Evolutionary conservation across 1,139 yeast genomes (phyloP).

Genomic region (Sugiyamaella sp.): DNA sequence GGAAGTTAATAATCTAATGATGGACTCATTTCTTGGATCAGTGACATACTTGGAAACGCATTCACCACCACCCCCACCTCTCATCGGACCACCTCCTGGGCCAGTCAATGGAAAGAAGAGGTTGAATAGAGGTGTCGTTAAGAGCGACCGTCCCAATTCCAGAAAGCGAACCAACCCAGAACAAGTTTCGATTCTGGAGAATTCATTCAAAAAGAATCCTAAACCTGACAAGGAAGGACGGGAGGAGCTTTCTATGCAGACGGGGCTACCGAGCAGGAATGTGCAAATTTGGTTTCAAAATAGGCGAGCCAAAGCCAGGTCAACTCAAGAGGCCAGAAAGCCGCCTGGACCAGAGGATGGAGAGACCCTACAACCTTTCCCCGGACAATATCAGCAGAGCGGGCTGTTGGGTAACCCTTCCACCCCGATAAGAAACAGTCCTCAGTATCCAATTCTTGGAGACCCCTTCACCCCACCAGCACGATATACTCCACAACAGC

Average conservation of each 20-base stretch:
- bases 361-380: not conserved
- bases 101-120: slow-evolving; percentile 18
- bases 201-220: slow-evolving; percentile 36
- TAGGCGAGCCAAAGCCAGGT: slow-evolving; percentile 38
- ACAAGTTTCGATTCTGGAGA: slow-evolving; percentile 36
- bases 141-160: slow-evolving; percentile 20
- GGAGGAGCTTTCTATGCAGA: slow-evolving; percentile 33
- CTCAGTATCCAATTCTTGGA: slow-evolving; percentile 4
- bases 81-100: slow-evolving; percentile 15
- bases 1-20: not conserved
- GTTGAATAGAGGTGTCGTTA: slow-evolving; percentile 12
- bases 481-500: slow-evolving; percentile 2
- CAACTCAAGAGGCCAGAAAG: slow-evolving; percentile 30
- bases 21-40: slow-evolving; percentile 14
- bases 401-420: slow-evolving; percentile 1
- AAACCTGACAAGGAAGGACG: slow-evolving; percentile 38
- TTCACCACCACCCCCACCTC: slow-evolving; percentile 18
- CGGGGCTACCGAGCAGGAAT: slow-evolving; percentile 37
- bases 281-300: slow-evolving; percentile 43
- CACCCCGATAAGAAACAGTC: slow-evolving; percentile 12
- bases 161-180: slow-evolving; percentile 38
- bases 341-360: slow-evolving; percentile 8
- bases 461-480: slow-evolving; percentile 8
- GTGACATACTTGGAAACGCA: slow-evolving; percentile 17
- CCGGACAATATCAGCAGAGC: slow-evolving; percentile 3